Evolutionary conservation across 2,329 filamentous ascomycete species (phyloP).

Genomic region (Fusarium sp.): DNA sequence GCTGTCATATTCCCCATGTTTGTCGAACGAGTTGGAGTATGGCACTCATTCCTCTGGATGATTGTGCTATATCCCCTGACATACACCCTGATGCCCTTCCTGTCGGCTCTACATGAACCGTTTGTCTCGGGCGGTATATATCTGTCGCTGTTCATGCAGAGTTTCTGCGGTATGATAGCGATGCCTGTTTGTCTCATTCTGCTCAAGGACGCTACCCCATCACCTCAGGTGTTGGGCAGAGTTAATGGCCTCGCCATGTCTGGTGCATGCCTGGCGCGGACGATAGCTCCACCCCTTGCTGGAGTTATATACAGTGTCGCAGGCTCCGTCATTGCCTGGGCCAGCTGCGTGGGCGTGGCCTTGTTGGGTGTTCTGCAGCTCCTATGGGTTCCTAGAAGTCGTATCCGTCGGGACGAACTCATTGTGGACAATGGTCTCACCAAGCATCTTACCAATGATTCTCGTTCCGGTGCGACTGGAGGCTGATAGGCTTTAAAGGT

Average conservation of each 20-base stretch:
- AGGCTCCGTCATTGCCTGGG: slow-evolving; percentile 58
- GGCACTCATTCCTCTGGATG: slow-evolving; percentile 74
- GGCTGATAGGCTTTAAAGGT: neutral
- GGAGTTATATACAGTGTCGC: slow-evolving; percentile 75
- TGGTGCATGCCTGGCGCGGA: slow-evolving; percentile 78
- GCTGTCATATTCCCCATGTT: slow-evolving; percentile 76
- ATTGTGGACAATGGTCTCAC: slow-evolving; percentile 37
- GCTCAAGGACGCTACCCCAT: slow-evolving; percentile 77
- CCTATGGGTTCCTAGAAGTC: slow-evolving; percentile 36
- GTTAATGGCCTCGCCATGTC: slow-evolving; percentile 81
- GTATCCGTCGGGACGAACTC: slow-evolving; percentile 18
- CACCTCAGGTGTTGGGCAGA: slow-evolving; percentile 71
- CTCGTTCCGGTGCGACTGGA: neutral
- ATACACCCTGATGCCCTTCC: slow-evolving; percentile 77
- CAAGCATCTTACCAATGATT: slow-evolving; percentile 29
- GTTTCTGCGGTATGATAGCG: slow-evolving; percentile 75
- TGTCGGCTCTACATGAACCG: slow-evolving; percentile 67
- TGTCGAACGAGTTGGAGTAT: slow-evolving; percentile 73
- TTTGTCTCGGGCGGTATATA: slow-evolving; percentile 73
- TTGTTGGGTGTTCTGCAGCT: slow-evolving; percentile 38
- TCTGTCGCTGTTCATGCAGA: slow-evolving; percentile 72
- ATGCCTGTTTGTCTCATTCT: slow-evolving; percentile 78
- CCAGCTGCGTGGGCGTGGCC: slow-evolving; percentile 50
- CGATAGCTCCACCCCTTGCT: slow-evolving; percentile 75
- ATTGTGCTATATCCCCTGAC: slow-evolving; percentile 74